Evolutionary conservation across 2,329 filamentous ascomycete genomes (phyloP), one percentile per base, ranked within the genome.

Genomic region (Hymenoscyphus linearis): DNA sequence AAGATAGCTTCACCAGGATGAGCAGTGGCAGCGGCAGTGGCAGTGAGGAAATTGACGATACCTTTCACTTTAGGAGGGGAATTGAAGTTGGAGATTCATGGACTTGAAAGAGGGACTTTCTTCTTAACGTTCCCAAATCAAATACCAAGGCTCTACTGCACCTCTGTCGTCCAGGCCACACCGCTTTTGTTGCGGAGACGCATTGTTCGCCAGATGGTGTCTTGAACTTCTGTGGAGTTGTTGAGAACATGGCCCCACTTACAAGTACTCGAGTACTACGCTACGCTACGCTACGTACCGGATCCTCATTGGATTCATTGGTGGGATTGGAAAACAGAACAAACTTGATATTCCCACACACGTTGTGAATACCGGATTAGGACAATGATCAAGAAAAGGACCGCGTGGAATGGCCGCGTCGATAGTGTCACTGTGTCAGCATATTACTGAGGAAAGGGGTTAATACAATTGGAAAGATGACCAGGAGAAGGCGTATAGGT

Each of bases 41-140:
- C 37, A 78, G 76, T 65, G 77, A 80, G 65, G 76, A 70, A 53
- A 67, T 79, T 55, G 79, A 82, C 60, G 80, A 83, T 64, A 82
- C 80, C 5, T 83, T 82, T 64, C 73, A 78, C 55, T 80, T 81
- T 60, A 63, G 66, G 31, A 72, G 70, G 37, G 64, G 66, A 52
- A 65, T 67, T 22, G 66, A 67, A 31, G 26, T 26, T 58, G 44
- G 35, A 47, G 26, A 27, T 44, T 22, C 55, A 27, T 44, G 55
- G 34, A 26, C 36, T 14, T 40, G 36, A 57, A 44, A 27, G 36
- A n/a, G n/a, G 4, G 18, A 25, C 40, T 22, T 47, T 22, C 18
- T n/a, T 12, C 2, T 12, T 25, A 4, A 47, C 22, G 22, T 9
- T 47, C 22, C 14, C 9, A 22, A 47, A 47, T 12, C 9, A 22